These are phyloP conservation scores for Symbiotaphrina buchneri DNA, from an alignment of 495 filamentous ascomycete species.

Conservation along the genomic window DNA sequence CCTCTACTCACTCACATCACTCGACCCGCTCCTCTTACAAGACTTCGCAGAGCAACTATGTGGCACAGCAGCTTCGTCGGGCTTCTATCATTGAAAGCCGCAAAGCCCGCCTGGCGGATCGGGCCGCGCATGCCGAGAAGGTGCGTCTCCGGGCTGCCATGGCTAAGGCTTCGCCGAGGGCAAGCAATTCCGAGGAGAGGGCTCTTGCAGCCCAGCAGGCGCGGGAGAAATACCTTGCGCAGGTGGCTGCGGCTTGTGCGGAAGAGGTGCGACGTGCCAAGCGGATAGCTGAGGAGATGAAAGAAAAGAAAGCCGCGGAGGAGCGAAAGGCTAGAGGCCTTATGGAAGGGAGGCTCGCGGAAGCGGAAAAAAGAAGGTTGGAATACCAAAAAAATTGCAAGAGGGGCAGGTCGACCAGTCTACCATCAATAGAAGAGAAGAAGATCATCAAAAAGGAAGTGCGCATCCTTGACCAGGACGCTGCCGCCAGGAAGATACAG, in stretches of 20 bases:
- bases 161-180: slow-evolving; percentile 49
- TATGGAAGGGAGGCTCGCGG: slow-evolving; percentile 75
- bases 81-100: slow-evolving; percentile 82
- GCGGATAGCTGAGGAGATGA: slow-evolving; percentile 75
- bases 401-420: slow-evolving; percentile 19
- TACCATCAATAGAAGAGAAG: slow-evolving; percentile 28
- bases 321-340: slow-evolving; percentile 49
- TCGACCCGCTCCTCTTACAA: slow-evolving; percentile 39
- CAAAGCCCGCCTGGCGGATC: slow-evolving; percentile 79
- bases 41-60: slow-evolving; percentile 51
- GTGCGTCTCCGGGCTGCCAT: slow-evolving; percentile 80
- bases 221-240: slow-evolving; percentile 74
- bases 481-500: slow-evolving; percentile 54
- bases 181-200: slow-evolving; percentile 48
- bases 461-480: slow-evolving; percentile 32
- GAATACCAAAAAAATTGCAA: slow-evolving; percentile 16
- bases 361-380: slow-evolving; percentile 51
- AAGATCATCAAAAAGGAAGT: slow-evolving; percentile 19
- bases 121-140: slow-evolving; percentile 88
- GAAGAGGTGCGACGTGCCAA: slow-evolving; percentile 91
- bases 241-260: slow-evolving; percentile 83
- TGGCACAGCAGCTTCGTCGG: slow-evolving; percentile 78
- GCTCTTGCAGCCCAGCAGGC: slow-evolving; percentile 80
- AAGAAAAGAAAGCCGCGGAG: slow-evolving; percentile 76
- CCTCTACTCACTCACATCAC: slow-evolving; percentile 59